Evolutionary conservation across 2,329 filamentous ascomycete species (phyloP).

Genomic region (Paraphoma sp.): DNA sequence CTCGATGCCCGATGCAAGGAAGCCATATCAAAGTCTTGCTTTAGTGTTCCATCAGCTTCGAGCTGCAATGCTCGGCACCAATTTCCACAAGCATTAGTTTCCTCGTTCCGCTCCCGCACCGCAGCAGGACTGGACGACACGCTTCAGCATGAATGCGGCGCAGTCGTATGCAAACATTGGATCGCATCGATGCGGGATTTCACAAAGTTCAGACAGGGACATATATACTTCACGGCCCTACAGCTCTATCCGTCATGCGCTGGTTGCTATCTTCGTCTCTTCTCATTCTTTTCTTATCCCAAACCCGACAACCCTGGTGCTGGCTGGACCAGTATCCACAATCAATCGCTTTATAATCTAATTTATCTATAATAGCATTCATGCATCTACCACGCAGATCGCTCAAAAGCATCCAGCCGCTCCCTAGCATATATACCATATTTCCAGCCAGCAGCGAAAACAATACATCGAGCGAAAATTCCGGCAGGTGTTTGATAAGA

Average conservation of each 20-base stretch:
- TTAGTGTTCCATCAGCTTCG: neutral
- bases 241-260: slow-evolving; percentile 11
- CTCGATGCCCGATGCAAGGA: slow-evolving; percentile 10
- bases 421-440: slow-evolving; percentile 37
- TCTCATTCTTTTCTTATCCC: slow-evolving; percentile 15
- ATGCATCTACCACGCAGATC: slow-evolving; percentile 37
- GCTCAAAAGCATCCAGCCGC: slow-evolving; percentile 26
- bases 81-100: slow-evolving; percentile 17
- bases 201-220: neutral
- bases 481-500: slow-evolving; percentile 15
- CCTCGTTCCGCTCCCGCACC: neutral
- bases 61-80: slow-evolving; percentile 5
- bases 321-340: slow-evolving; percentile 22
- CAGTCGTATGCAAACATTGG: slow-evolving; percentile 10
- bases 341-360: neutral
- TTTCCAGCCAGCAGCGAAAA: slow-evolving; percentile 22
- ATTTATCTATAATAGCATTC: slow-evolving; percentile 11
- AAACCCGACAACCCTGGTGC: slow-evolving; percentile 5
- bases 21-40: slow-evolving; percentile 6
- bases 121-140: slow-evolving; percentile 17
- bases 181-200: neutral
- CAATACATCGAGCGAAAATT: slow-evolving; percentile 14
- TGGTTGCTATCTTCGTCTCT: slow-evolving; percentile 22
- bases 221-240: slow-evolving; percentile 18
- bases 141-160: slow-evolving; percentile 20